Conservation (phyloP, 768 basidiomycete species). For the Rhodotorula toruloides region DNA sequence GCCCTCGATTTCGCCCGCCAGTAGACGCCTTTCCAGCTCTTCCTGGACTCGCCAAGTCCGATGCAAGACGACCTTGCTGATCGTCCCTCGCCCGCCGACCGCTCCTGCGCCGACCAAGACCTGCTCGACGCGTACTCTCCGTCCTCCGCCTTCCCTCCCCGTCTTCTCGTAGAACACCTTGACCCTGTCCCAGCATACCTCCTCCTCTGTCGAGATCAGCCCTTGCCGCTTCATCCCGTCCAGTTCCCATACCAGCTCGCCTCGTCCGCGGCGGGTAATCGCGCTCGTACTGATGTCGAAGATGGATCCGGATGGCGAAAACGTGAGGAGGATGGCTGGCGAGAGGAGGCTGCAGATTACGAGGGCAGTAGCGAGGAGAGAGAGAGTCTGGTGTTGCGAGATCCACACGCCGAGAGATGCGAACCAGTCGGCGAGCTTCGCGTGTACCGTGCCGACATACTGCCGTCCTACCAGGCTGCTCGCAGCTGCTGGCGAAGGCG, state of each 20-base stretch:
- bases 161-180: conserved; percentile 61
- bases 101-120: conserved; percentile 62
- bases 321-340: conserved; percentile 80
- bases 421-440: neutral
- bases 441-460: neutral
- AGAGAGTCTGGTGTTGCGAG: conserved; percentile 80
- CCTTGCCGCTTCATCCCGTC: conserved; percentile 56
- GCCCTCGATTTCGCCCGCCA: conserved; percentile 2
- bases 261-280: conserved; percentile 58
- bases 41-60: conserved; percentile 63
- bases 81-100: conserved; percentile 50
- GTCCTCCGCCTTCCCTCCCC: conserved; percentile 64
- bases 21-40: conserved; percentile 53
- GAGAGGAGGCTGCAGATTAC: conserved; percentile 60
- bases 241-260: conserved; percentile 50
- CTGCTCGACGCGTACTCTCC: conserved; percentile 70
- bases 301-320: conserved; percentile 63
- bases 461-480: too few species aligned
- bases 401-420: conserved; percentile 5
- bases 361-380: conserved; percentile 70
- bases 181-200: conserved; percentile 58
- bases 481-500: neutral
- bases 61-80: conserved; percentile 60
- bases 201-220: conserved; percentile 65
- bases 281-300: conserved; percentile 52